Base-by-base conservation (phyloP, 176 grass and related monocot genomes). In the Juncus effusus region DNA sequence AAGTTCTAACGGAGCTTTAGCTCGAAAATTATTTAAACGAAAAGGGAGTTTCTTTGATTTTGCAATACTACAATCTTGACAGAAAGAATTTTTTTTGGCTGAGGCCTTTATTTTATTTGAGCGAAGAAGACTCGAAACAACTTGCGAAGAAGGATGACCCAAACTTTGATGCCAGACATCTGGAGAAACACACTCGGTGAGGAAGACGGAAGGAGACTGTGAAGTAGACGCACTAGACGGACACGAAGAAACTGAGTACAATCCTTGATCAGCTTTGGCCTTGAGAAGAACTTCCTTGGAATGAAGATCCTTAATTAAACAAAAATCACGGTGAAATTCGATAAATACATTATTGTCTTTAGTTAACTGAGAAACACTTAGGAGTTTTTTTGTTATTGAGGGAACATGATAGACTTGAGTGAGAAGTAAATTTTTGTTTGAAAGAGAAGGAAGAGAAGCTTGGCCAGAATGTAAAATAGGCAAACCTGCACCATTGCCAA, bases 161-260 rank as follows among this genome's bases (percentile, higher is more conserved):
- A 72, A 59, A 38, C 36, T 13, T 13, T 6, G 2, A 44, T 72
- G 68, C 53, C 68, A 72, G 51, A 69, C n/a, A 38, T 39, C 15
- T 14, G 13, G 36, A 41, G n/a, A 13, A 47, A 15, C 19, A 7
- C 13, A 56, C 4, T 10, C 12, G 3, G 7, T 19, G 5, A 16
- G 3, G 16, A 72, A 19, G n/a, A 16, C 51, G 7, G 49, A n/a
- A 7, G 42, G 2, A 28, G 9, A 38, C 5, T 3, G 2, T 7
- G 38, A 6, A 7, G 19, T 1, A 28, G 19, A 28, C 19, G 19
- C 19, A 28, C 19, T 13, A 9, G 9, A 39, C 15, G 7, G 16
- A 47, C 16, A 2, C 45, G 38, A 10, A 41, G 68, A 40, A 40
- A 13, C 6, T 39, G 54, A 72, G 16, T 56, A 40, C 2, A 16